These are phyloP conservation scores for Annona squamosa DNA, from an alignment of 164 flowering plant species.

Conservation along the genomic window DNA sequence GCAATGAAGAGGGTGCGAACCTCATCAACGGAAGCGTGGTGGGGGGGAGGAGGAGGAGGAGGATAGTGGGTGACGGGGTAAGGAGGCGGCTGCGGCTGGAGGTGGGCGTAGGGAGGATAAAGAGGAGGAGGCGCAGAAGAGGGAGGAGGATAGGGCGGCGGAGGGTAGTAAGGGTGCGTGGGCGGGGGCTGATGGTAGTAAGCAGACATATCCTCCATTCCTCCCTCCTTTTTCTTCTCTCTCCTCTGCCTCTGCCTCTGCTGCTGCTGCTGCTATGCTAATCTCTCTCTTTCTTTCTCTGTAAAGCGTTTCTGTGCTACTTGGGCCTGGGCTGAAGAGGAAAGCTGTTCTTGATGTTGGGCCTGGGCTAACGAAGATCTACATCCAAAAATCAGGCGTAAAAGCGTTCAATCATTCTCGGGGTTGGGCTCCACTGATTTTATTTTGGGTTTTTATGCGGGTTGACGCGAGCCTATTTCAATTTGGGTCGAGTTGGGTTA, in stretches of 20 bases:
- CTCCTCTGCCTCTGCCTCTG: neutral
- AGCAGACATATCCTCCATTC: constrained; percentile 46
- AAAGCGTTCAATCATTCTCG: too few species aligned
- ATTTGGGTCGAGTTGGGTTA: too few species aligned
- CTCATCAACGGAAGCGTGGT: constrained; percentile 29
- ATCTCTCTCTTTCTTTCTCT: too few species aligned
- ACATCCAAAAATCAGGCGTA: too few species aligned
- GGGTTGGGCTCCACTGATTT: too few species aligned
- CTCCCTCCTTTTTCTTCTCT: neutral
- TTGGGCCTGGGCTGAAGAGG: too few species aligned
- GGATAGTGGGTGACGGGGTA: constrained; percentile 15
- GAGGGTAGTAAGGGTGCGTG: constrained; percentile 36
- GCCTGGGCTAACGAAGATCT: too few species aligned
- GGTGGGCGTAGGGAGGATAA: constrained; percentile 12
- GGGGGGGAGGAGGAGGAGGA: constrained; percentile 17
- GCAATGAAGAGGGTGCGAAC: constrained; percentile 89
- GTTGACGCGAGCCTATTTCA: too few species aligned
- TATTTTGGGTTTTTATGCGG: too few species aligned
- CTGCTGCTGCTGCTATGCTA: neutral
- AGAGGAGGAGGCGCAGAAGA: constrained; percentile 11
- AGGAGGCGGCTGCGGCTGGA: constrained; percentile 20
- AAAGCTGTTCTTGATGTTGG: too few species aligned
- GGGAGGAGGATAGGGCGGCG: constrained; percentile 23
- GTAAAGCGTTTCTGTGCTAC: too few species aligned
- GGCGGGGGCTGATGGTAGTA: constrained; percentile 41